These are phyloP conservation scores for Alloteropsis semialata DNA, from an alignment of 176 grass and related monocot species.

Conservation along the genomic window DNA sequence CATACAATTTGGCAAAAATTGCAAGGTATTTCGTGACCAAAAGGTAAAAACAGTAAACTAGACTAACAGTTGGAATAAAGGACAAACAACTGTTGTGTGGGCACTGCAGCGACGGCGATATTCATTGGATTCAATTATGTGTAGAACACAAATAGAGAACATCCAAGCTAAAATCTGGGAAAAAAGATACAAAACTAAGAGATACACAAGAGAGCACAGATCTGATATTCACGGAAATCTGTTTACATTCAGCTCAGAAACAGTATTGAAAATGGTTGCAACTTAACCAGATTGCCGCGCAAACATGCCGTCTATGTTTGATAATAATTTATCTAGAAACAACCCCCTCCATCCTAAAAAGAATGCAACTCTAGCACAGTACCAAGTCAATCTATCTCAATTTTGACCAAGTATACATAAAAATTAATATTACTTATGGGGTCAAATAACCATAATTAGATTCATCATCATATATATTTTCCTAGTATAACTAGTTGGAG, in stretches of 20 bases:
- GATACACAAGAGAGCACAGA: not conserved
- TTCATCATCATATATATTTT: too few species aligned
- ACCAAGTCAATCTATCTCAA: too few species aligned
- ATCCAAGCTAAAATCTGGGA: not conserved
- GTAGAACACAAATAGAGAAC: not conserved
- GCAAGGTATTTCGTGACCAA: constrained; percentile 2
- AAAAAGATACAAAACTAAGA: not conserved
- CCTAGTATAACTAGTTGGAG: too few species aligned
- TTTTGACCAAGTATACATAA: too few species aligned
- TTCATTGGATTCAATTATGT: not conserved
- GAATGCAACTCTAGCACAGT: too few species aligned
- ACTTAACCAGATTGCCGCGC: not conserved
- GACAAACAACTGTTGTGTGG: not conserved
- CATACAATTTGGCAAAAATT: constrained; percentile 9
- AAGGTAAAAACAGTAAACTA: not conserved
- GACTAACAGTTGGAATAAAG: not conserved
- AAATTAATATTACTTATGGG: too few species aligned
- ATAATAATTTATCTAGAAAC: not conserved
- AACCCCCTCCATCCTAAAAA: too few species aligned
- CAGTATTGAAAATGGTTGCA: not conserved
- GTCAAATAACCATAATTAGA: too few species aligned
- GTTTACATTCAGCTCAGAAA: not conserved
- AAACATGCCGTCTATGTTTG: not conserved
- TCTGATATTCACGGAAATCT: not conserved
- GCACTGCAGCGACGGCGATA: not conserved